Evolutionary conservation across 2,329 filamentous ascomycete species (phyloP), one percentile per base, ranked within the genome.

Genomic region (Aspergillus ruber): DNA sequence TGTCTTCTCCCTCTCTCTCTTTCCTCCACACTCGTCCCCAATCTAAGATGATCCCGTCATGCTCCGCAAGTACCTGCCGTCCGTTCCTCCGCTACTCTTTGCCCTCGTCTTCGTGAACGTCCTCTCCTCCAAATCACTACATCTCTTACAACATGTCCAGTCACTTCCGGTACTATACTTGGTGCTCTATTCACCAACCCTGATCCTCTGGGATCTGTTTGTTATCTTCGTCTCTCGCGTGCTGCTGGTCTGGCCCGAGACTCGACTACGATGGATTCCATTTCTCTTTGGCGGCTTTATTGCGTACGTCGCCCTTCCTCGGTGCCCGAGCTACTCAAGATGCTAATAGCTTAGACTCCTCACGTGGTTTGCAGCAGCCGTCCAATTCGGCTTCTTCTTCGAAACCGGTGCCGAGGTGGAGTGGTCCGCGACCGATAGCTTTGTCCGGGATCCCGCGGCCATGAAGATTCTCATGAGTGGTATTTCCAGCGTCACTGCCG

Each of bases 391-490:
- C 29, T 70, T 71, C 54, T 70, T 66, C 49, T 52, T 68, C 43
- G 65, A 70, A 48, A 71, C 68, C 2, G 67, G 68, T 6, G 64
- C 63, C 29, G 67, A 71, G 49, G 64, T 71, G 43, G 62, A 65
- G 51, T 71, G 68, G 68, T 56, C 58, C 29, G 63, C 65, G 32
- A 60, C 61, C 29, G 55, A 54, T 48, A 69, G 60, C 50, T 60
- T 71, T 48, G 51, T 67, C 9, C 59, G 53, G 10, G 67, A 70
- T 45, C 64, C 65, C 7, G 65, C 61, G 6, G 67, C 65, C 10
- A 64, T 69, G 55, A 64, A 65, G 48, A 61, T 70, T 18, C 55
- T 70, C 25, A 50, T 68, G 33, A 68, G 63, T 39, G 67, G 66
- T 38, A 61, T 63, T 45, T 55, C 54, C 46, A 60, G 58, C 38